Evolutionary conservation across 257 asterid genomes (phyloP).

Genomic region (Apocynum venetum): DNA sequence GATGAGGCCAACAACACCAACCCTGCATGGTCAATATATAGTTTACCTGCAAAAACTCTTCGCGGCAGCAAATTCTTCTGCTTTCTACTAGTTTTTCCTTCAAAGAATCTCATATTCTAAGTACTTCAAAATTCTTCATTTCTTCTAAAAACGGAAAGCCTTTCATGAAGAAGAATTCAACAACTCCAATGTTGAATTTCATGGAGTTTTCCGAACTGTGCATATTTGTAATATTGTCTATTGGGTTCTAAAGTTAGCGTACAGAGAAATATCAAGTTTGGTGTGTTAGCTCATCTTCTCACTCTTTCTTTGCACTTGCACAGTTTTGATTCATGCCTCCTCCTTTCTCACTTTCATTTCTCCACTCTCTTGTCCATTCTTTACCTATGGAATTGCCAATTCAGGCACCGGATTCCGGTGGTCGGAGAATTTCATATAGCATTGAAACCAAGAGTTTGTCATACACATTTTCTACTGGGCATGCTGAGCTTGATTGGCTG

Average conservation of each 20-base stretch:
- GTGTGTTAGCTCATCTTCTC: constrained; percentile 70
- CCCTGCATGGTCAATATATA: constrained; percentile 61
- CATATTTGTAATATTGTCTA: neutral
- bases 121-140: neutral
- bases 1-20: constrained; percentile 28
- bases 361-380: constrained; percentile 14
- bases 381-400: constrained; percentile 61
- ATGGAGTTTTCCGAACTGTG: neutral
- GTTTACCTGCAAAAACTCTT: constrained; percentile 61
- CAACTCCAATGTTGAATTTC: constrained; percentile 34
- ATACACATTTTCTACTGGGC: constrained; percentile 30
- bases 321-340: constrained; percentile 2
- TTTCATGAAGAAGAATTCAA: constrained; percentile 15
- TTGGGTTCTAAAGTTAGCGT: neutral
- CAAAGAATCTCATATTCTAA: constrained; percentile 16
- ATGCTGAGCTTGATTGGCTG: constrained; percentile 27
- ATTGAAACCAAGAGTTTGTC: constrained; percentile 54
- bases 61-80: constrained; percentile 19
- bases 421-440: constrained; percentile 27
- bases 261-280: constrained; percentile 30
- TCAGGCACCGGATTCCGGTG: constrained; percentile 25
- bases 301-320: neutral
- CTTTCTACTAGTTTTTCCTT: constrained; percentile 22
- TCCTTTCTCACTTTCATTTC: constrained; percentile 18
- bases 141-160: constrained; percentile 22